These are phyloP conservation scores for Blastosporella zonata DNA, from an alignment of 1,284 basidiomycete species.

Conservation along the genomic window DNA sequence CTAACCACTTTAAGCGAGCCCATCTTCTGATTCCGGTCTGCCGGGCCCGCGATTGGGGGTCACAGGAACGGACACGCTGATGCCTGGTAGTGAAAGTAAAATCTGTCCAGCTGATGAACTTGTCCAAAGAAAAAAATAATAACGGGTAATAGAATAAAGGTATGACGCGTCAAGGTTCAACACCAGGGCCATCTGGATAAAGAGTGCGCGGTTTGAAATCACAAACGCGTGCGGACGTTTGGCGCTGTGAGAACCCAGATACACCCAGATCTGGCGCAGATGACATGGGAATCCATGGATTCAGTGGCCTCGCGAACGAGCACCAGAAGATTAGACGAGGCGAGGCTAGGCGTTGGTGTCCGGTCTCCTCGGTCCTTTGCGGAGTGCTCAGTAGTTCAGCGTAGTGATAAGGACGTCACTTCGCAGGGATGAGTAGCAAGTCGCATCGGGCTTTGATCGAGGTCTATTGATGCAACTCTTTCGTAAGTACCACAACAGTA, in stretches of 20 bases:
- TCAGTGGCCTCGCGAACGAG: background rate
- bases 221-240: background rate
- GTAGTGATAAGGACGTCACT: background rate
- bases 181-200: background rate
- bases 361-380: slow-evolving; percentile 13
- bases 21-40: slow-evolving; percentile 10
- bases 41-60: slow-evolving; percentile 14
- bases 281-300: background rate
- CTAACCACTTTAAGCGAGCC: slow-evolving; percentile 11
- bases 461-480: slow-evolving; percentile 6
- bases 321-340: background rate
- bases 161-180: slow-evolving; percentile 6
- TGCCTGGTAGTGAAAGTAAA: slow-evolving; percentile 7
- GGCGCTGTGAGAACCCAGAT: background rate
- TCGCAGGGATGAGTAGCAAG: background rate
- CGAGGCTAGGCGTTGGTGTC: slow-evolving; percentile 4
- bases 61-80: slow-evolving; percentile 13
- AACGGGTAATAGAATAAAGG: background rate
- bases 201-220: background rate
- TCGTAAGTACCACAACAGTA: slow-evolving; percentile 6
- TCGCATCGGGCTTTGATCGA: slow-evolving; percentile 10
- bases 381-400: background rate
- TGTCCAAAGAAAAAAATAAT: background rate
- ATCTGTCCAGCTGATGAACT: slow-evolving; percentile 4
- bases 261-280: slow-evolving; percentile 4